Evolutionary conservation across 352 stramenopile genomes (phyloP).

Genomic region (Blastocystis sp.): DNA sequence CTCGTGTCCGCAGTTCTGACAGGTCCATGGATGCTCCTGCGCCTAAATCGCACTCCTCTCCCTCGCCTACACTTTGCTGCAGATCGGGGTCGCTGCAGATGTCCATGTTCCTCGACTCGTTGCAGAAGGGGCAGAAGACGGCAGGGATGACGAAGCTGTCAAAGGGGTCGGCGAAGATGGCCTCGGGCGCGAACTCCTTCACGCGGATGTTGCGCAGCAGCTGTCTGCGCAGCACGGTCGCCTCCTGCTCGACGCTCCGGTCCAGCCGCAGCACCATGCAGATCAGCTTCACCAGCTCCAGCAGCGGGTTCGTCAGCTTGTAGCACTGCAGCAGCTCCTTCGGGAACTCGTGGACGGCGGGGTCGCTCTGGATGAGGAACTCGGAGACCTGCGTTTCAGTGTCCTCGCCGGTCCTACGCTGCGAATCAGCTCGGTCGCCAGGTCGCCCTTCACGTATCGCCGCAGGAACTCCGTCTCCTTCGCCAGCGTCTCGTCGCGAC

Average conservation of each 20-base stretch:
- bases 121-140: constrained; percentile 88
- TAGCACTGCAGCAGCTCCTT: neutral
- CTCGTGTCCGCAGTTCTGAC: constrained; percentile 38
- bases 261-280: constrained; percentile 82
- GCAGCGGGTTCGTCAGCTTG: constrained; percentile 66
- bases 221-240: constrained; percentile 60
- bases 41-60: neutral
- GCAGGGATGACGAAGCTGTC: constrained; percentile 85
- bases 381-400: neutral
- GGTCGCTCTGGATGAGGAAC: neutral
- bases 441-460: constrained; percentile 67
- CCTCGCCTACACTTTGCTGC: constrained; percentile 63
- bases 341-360: constrained; percentile 4
- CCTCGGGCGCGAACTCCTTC: constrained; percentile 71
- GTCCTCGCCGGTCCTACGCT: constrained; percentile 59
- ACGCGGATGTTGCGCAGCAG: constrained; percentile 69
- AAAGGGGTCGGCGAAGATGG: constrained; percentile 82
- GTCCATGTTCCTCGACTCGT: constrained; percentile 85
- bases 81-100: constrained; percentile 81
- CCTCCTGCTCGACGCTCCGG: constrained; percentile 72
- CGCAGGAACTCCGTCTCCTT: constrained; percentile 66
- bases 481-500: constrained; percentile 61
- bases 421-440: constrained; percentile 70
- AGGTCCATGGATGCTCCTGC: constrained; percentile 29
- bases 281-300: constrained; percentile 94